Percentiles rank a stretch among this genome's conserved stretches.
Conservation (phyloP, 352 stramenopile species). For the Phytophthora sojae region DNA sequence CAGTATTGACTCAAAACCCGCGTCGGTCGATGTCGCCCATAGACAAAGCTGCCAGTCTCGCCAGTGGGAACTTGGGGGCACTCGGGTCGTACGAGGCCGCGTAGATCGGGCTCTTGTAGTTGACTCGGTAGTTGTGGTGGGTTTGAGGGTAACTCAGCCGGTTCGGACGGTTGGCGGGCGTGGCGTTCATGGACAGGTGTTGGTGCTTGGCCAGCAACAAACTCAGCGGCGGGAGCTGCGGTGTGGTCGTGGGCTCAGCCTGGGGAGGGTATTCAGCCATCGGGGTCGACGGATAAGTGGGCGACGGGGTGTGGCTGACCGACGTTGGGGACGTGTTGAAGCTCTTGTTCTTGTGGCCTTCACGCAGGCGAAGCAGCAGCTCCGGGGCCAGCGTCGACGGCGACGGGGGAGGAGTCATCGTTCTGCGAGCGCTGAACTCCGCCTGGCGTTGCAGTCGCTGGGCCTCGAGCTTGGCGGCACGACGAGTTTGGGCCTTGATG, state of each 20-base stretch:
- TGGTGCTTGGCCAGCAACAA: conserved; percentile 19
- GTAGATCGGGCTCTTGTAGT: conserved; percentile 8
- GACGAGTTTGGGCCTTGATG: conserved; percentile 47
- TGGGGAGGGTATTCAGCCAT: conserved; percentile 5
- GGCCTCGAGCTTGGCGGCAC: conserved; percentile 20
- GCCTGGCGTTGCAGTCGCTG: conserved; percentile 6
- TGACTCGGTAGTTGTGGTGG: neutral
- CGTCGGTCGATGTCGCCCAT: neutral
- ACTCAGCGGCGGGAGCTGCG: conserved; percentile 28
- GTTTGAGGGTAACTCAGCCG: neutral
- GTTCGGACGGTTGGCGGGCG: neutral
- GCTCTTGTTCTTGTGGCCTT: neutral
- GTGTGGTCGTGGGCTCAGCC: neutral
- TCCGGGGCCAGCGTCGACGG: conserved; percentile 6
- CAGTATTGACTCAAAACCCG: neutral
- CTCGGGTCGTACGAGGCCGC: neutral
- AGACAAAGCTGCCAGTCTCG: neutral
- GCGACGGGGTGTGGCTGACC: conserved; percentile 15
- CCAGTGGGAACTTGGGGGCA: neutral
- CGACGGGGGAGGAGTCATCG: conserved; percentile 1
- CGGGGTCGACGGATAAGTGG: neutral
- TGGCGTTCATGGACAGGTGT: neutral
- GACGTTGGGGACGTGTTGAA: conserved; percentile 20
- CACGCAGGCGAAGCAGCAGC: conserved; percentile 26
- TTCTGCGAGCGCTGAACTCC: neutral